These are phyloP conservation scores for Suhomyces bokatorum DNA, from an alignment of 1,139 yeast species.

Conservation along the genomic window DNA sequence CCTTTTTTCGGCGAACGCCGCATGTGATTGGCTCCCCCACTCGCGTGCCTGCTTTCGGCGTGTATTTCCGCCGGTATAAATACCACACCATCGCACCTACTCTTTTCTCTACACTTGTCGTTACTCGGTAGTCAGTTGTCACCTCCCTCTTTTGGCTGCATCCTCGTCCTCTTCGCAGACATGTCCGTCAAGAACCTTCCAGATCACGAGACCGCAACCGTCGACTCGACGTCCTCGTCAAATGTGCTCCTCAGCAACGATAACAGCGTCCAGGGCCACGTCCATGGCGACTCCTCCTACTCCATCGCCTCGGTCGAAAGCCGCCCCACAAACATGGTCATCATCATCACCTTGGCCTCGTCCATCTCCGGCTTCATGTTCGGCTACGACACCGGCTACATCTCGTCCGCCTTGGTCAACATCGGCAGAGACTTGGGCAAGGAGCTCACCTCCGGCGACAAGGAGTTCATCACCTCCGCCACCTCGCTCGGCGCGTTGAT, in stretches of 20 bases:
- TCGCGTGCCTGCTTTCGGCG: not conserved
- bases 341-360: slow-evolving; percentile 71
- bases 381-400: slow-evolving; percentile 96
- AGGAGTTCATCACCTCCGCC: slow-evolving; percentile 91
- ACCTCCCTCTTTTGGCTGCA: not conserved
- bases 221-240: slow-evolving; percentile 11
- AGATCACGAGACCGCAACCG: slow-evolving; percentile 8
- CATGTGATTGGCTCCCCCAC: slow-evolving; percentile 3
- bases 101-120: not conserved
- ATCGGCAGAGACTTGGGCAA: slow-evolving; percentile 69
- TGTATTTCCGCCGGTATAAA: slow-evolving; percentile 3
- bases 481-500: slow-evolving; percentile 90
- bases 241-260: slow-evolving; percentile 1
- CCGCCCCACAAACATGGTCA: slow-evolving; percentile 62
- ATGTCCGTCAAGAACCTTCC: slow-evolving; percentile 4
- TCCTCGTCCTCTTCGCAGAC: not conserved
- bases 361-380: slow-evolving; percentile 95
- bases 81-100: not conserved
- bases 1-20: slow-evolving; percentile 1
- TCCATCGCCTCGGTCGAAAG: slow-evolving; percentile 21
- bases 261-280: not conserved
- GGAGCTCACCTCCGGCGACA: slow-evolving; percentile 65
- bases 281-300: not conserved
- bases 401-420: slow-evolving; percentile 86
- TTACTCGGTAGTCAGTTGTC: not conserved